These are phyloP conservation scores for Termitomyces sp. DNA, from an alignment of 768 basidiomycete genomes.

Conservation along the genomic window DNA sequence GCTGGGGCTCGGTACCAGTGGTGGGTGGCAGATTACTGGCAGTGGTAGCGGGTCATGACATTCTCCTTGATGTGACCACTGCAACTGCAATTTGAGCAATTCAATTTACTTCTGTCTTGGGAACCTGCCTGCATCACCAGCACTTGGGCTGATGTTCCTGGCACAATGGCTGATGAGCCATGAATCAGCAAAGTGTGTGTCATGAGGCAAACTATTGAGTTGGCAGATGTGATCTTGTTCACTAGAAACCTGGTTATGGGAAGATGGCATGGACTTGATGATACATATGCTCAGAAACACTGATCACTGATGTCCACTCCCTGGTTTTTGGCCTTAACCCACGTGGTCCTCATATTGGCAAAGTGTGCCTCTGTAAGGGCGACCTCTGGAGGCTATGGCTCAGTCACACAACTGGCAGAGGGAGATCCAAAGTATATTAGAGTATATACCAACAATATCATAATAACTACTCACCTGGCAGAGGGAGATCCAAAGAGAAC, in stretches of 20 bases:
- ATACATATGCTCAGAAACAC: not conserved
- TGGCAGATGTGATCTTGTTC: not conserved
- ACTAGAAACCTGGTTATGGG: not conserved
- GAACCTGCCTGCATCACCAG: not conserved
- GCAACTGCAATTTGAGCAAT: not conserved
- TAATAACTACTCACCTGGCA: too few relatives aligned
- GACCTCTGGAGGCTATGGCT: too few relatives aligned
- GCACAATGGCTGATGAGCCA: not conserved
- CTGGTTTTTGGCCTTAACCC: not conserved
- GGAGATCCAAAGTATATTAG: too few relatives aligned
- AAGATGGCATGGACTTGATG: too few relatives aligned
- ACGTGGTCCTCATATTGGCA: not conserved
- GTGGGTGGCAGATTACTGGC: too few relatives aligned
- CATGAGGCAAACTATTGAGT: not conserved
- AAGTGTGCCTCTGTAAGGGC: too few relatives aligned
- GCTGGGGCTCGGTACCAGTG: too few relatives aligned
- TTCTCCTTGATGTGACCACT: too few relatives aligned
- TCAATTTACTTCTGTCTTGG: not conserved
- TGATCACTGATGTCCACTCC: not conserved
- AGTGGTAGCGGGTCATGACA: not conserved
- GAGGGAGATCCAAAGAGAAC: too few relatives aligned
- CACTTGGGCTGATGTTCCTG: not conserved
- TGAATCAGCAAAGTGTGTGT: not conserved
- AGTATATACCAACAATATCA: too few relatives aligned
- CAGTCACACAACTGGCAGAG: too few relatives aligned